Conservation (phyloP, 2,329 filamentous ascomycete species). For the Chrysoporthe cubensis region DNA sequence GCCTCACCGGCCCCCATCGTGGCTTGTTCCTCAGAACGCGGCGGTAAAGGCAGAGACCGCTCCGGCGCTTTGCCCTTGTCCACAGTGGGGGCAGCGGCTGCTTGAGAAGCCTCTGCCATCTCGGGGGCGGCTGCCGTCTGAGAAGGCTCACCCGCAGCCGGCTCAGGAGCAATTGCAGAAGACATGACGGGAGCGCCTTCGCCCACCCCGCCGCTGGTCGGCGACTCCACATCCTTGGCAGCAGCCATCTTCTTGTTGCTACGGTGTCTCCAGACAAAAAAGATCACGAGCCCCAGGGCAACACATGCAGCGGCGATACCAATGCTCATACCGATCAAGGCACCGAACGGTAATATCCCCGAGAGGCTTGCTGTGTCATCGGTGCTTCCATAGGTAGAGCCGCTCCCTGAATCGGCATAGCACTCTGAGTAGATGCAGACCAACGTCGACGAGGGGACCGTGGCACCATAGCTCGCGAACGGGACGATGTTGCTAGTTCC, state of each 20-base stretch:
- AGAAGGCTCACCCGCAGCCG: conserved; percentile 7
- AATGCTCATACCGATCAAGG: conserved; percentile 21
- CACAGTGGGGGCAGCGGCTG: neutral
- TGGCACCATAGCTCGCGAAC: conserved; percentile 35
- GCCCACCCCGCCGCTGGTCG: conserved; percentile 13
- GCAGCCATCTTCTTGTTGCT: conserved; percentile 17
- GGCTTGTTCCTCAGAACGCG: neutral
- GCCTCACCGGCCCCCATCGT: neutral
- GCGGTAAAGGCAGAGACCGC: conserved; percentile 4
- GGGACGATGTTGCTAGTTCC: conserved; percentile 33
- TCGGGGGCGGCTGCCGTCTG: neutral
- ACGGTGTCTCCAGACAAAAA: conserved; percentile 24
- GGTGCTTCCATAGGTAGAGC: neutral
- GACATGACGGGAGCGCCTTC: neutral
- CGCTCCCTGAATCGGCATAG: neutral
- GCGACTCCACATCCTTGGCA: conserved; percentile 7
- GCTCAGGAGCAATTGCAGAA: neutral
- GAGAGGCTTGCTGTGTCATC: neutral
- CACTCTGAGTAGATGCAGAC: conserved; percentile 29
- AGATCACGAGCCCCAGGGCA: conserved; percentile 10
- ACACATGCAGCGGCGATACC: conserved; percentile 21
- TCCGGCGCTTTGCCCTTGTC: conserved; percentile 21
- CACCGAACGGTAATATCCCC: conserved; percentile 18
- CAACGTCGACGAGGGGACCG: conserved; percentile 34
- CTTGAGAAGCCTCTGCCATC: neutral